Conservation (phyloP, 2,329 filamentous ascomycete species). For the Blastomyces parvus region DNA sequence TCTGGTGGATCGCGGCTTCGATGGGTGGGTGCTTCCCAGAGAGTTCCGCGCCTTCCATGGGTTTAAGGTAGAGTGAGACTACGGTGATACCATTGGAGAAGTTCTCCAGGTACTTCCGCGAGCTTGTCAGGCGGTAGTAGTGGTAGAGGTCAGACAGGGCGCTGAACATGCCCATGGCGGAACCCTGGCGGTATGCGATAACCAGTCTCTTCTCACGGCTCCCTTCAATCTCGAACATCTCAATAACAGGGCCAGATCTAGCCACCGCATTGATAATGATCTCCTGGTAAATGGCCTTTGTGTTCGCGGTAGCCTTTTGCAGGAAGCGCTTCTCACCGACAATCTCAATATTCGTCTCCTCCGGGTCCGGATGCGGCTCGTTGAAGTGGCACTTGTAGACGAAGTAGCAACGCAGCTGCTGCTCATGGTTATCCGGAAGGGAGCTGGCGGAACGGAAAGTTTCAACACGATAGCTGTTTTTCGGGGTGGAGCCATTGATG, state of each 20-base stretch:
- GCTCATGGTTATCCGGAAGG: slow-evolving; percentile 63
- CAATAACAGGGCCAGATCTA: slow-evolving; percentile 87
- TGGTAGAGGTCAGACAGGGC: slow-evolving; percentile 94
- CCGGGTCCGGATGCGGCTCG: slow-evolving; percentile 59
- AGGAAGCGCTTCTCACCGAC: slow-evolving; percentile 91
- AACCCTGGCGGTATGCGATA: slow-evolving; percentile 86
- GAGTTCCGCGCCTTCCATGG: slow-evolving; percentile 51
- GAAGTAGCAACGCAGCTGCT: slow-evolving; percentile 93
- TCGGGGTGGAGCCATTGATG: slow-evolving; percentile 64
- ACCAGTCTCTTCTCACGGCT: slow-evolving; percentile 88
- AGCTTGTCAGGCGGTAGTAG: slow-evolving; percentile 94
- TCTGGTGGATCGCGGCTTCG: slow-evolving; percentile 92
- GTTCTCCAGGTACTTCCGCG: slow-evolving; percentile 95
- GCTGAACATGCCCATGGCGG: slow-evolving; percentile 87
- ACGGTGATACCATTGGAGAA: slow-evolving; percentile 98
- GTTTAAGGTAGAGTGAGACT: slow-evolving; percentile 89
- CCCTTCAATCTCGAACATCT: slow-evolving; percentile 91
- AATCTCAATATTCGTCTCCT: slow-evolving; percentile 80
- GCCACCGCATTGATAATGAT: slow-evolving; percentile 78
- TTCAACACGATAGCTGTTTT: slow-evolving; percentile 81
- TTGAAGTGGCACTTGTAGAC: slow-evolving; percentile 94
- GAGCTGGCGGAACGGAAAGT: slow-evolving; percentile 88
- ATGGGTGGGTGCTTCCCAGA: slow-evolving; percentile 61
- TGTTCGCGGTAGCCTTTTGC: slow-evolving; percentile 92
- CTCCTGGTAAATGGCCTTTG: slow-evolving; percentile 89